Conservation (phyloP, 2,329 filamentous ascomycete genomes). For the Rhynchosporium graminicola region DNA sequence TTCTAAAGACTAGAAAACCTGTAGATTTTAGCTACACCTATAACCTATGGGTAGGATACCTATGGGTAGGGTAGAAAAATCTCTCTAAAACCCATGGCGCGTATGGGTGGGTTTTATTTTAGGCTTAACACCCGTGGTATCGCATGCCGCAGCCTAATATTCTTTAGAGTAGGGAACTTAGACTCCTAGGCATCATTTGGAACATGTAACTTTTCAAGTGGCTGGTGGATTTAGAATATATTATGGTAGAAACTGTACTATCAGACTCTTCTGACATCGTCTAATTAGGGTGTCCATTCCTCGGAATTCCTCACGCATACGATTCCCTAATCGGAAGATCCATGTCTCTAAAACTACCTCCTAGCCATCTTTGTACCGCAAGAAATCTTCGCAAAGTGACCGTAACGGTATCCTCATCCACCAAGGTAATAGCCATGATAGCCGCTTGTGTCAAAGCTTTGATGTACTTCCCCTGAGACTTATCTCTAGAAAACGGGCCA, state of each 20-base stretch:
- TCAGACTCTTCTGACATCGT: neutral
- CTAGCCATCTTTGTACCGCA: conserved; percentile 39
- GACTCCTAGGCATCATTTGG: too few species aligned
- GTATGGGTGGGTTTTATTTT: too few species aligned
- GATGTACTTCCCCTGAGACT: conserved; percentile 37
- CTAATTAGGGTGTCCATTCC: neutral
- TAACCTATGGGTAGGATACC: too few species aligned
- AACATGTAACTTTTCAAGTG: neutral
- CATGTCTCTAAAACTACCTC: conserved; percentile 1
- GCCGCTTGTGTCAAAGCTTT: conserved; percentile 39
- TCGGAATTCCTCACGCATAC: neutral
- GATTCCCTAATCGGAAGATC: neutral
- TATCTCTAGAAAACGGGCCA: conserved; percentile 33
- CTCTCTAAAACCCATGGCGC: too few species aligned
- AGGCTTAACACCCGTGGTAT: too few species aligned
- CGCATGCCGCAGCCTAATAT: too few species aligned
- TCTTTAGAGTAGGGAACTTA: too few species aligned
- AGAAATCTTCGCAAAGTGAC: conserved; percentile 37
- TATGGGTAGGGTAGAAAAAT: too few species aligned
- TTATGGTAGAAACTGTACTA: neutral
- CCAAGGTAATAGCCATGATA: conserved; percentile 37
- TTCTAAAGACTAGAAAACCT: too few species aligned
- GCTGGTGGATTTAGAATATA: neutral
- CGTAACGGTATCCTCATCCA: conserved; percentile 37
- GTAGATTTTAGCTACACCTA: too few species aligned